phyloP scores from a whole-genome alignment of 371 early-diverging fungal species.

The Chytridiales sp. region DNA sequence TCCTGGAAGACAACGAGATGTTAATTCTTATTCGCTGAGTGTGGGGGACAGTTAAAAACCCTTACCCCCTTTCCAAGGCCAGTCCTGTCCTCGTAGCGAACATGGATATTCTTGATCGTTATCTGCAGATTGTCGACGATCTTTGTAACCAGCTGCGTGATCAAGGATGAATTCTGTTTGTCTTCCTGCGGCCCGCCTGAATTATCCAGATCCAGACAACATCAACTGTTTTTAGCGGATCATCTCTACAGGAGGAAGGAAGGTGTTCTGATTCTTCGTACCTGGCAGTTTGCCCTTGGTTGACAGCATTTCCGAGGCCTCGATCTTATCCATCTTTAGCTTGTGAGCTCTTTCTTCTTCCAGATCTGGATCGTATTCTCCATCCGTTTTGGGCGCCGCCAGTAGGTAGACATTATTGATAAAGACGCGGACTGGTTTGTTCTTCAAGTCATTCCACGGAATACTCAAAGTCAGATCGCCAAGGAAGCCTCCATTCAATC shows the following conservation, averaged over 20 bases:
- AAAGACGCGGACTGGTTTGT: conserved; percentile 83
- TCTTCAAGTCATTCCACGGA: conserved; percentile 96
- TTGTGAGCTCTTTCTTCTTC: conserved; percentile 76
- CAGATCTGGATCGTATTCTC: conserved; percentile 77
- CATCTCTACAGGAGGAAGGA: no score
- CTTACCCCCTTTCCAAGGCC: conserved; percentile 51
- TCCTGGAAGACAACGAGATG: conserved; percentile 36
- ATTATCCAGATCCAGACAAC: no score
- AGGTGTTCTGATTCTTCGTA: conserved; percentile 21
- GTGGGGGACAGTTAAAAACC: not conserved
- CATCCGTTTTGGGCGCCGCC: conserved; percentile 78
- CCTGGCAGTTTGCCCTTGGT: conserved; percentile 34
- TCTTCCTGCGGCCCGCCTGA: no score
- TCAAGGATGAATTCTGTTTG: conserved; percentile 38
- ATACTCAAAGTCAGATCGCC: conserved; percentile 90
- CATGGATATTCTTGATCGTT: conserved; percentile 91
- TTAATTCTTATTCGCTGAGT: not conserved
- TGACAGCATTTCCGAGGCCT: conserved; percentile 71
- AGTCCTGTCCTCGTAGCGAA: conserved; percentile 88
- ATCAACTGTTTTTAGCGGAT: no score
- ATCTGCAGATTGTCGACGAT: conserved; percentile 96
- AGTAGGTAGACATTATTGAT: conserved; percentile 88
- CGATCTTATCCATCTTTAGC: conserved; percentile 80
- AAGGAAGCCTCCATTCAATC: conserved; percentile 68
- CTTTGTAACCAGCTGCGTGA: conserved; percentile 75